phyloP scores from a whole-genome alignment of 305 asterid species.

The Coffea humblotiana region DNA sequence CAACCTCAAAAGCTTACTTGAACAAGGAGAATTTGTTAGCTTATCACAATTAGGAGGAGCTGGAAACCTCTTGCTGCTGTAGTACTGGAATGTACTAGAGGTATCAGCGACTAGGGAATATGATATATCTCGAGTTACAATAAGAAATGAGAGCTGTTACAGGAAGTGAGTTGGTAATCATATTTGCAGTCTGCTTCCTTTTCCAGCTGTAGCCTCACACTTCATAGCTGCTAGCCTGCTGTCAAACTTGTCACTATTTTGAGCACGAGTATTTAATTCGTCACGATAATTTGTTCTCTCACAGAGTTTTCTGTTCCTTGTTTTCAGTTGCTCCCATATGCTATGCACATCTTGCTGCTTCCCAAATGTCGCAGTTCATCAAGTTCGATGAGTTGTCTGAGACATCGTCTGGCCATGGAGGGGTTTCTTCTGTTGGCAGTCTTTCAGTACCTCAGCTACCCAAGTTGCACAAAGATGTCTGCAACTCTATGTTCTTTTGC shows the following conservation, averaged over 20 bases:
- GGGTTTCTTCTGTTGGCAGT: slow-evolving; percentile 26
- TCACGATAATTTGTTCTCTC: background rate
- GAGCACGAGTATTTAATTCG: too few relatives aligned
- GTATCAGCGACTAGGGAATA: background rate
- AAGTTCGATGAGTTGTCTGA: slow-evolving; percentile 63
- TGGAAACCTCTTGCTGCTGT: background rate
- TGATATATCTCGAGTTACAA: background rate
- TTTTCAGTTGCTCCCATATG: slow-evolving; percentile 68
- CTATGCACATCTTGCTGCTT: slow-evolving; percentile 73
- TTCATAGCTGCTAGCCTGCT: background rate
- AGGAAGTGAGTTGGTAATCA: background rate
- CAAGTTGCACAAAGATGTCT: slow-evolving; percentile 27
- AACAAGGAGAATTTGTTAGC: background rate
- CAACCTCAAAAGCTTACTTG: background rate
- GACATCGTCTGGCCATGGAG: slow-evolving; percentile 47
- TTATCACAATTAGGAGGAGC: background rate
- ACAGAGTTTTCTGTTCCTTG: background rate
- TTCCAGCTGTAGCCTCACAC: background rate
- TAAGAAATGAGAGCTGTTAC: background rate
- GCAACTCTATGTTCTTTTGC: slow-evolving; percentile 67
- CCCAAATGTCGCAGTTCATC: slow-evolving; percentile 57
- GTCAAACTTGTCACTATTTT: background rate
- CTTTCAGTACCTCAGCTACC: slow-evolving; percentile 47
- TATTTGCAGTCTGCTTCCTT: background rate
- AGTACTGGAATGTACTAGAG: background rate